Evolutionary conservation across 768 basidiomycete genomes (phyloP).

Genomic region (Leccinum aurantiacum): DNA sequence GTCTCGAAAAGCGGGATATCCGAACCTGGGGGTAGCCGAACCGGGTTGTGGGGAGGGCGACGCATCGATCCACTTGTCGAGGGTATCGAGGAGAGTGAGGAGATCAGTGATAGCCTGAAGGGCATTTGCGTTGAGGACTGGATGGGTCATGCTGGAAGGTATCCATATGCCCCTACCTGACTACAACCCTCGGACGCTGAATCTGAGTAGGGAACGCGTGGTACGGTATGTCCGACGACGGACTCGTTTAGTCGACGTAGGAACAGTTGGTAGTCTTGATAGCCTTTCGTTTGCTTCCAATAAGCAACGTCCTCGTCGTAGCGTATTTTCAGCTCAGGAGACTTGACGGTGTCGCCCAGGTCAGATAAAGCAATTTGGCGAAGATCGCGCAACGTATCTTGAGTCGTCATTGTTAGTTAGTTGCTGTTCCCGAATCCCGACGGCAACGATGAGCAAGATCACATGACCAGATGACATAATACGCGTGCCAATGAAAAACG

Average conservation of each 20-base stretch:
- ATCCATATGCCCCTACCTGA: too few species aligned
- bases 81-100: constrained; percentile 58
- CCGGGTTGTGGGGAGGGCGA: constrained; percentile 67
- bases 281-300: constrained; percentile 76
- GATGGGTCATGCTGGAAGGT: too few species aligned
- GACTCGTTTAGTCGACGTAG: constrained; percentile 74
- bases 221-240: too few species aligned
- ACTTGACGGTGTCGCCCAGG: constrained; percentile 11
- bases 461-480: constrained; percentile 26
- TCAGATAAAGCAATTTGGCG: constrained; percentile 33
- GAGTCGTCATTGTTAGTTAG: neutral
- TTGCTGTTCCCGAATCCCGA: neutral
- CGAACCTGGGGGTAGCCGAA: constrained; percentile 71
- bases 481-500: constrained; percentile 17
- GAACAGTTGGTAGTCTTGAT: constrained; percentile 72
- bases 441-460: constrained; percentile 2
- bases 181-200: too few species aligned
- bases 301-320: constrained; percentile 68
- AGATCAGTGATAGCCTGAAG: constrained; percentile 47
- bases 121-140: neutral
- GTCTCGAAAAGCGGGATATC: constrained; percentile 85
- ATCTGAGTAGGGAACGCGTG: too few species aligned
- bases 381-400: constrained; percentile 25
- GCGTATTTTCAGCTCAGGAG: constrained; percentile 58
- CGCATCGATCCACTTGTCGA: constrained; percentile 76